A percentile compares a stretch with the other conserved stretches of the same genome.
Conservation (phyloP, 345 rosid species). For the thale cress (Arabidopsis thaliana) region TAIR10.1 NC_003070.9:17726001-17726500, state of each 20-base stretch:
- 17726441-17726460: constrained; percentile 55
- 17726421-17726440: constrained; percentile 53
- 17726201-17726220: constrained; percentile 69
- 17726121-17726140: constrained; percentile 71
- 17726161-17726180: constrained; percentile 6
- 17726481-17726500: constrained; percentile 85
- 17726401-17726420: constrained; percentile 64
- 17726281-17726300: constrained; percentile 43
- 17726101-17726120: constrained; percentile 72
- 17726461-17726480: constrained; percentile 68
- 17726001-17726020: constrained; percentile 82
- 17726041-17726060: constrained; percentile 71
- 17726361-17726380: constrained; percentile 73
- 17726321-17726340: constrained; percentile 67
- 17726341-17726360: constrained; percentile 90
- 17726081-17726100: constrained; percentile 53
- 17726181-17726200: constrained; percentile 13
- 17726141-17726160: not conserved
- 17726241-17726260: constrained; percentile 74
- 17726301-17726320: constrained; percentile 53
- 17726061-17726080: constrained; percentile 57
- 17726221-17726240: constrained; percentile 49
- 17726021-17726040: constrained; percentile 71
- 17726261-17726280: constrained; percentile 50
- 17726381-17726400: constrained; percentile 66